Evolutionary conservation across 345 rosid genomes (phyloP), one percentile per base, ranked within the genome.

Genomic region (Kernera saxatilis): DNA sequence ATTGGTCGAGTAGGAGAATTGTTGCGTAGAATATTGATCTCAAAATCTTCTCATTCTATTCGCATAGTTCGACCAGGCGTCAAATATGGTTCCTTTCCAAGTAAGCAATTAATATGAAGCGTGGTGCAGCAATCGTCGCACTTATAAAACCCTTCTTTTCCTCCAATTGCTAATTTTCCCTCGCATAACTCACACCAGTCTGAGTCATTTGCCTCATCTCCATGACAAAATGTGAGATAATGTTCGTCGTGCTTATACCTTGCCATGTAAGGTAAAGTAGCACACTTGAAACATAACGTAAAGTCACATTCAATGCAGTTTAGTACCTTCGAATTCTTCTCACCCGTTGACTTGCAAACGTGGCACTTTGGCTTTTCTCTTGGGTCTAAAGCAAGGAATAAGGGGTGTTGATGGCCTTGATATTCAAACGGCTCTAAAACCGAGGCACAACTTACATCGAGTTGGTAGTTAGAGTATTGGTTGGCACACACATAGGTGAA

Each of bases 231-330:
- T 2, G n/a, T 37, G 10, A 76, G 76, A 18, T 23, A n/a, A 64
- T 76, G 76, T 1, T 7, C 25, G 19, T 63, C 67, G 5, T 76
- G 64, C 35, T 64, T 70, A 11, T 46, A 66, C 26, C 23, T 21
- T 35, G 18, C 32, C n/a, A 1, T 57, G 35, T 21, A 22, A 0
- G 76, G 72, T 5, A 46, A 9, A 0, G 19, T 64, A 0, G 62
- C 21, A 4, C 43, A 49, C 14, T 3, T 17, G 19, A 55, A 39
- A 14, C 49, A 45, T 18, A 76, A 7, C 5, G 25, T 8, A 25
- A 37, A 57, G 6, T 32, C 37, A 2, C 74, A 69, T 3, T 69
- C 48, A 7, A 58, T 36, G 67, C 67, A 70, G 15, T 48, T 44
- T 2, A 48, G 13, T 51, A 40, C 46, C 33, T 37, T 13, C 0